Conservation (phyloP, 148 eudicot species). For the Rhododendron ferrugineum region DNA sequence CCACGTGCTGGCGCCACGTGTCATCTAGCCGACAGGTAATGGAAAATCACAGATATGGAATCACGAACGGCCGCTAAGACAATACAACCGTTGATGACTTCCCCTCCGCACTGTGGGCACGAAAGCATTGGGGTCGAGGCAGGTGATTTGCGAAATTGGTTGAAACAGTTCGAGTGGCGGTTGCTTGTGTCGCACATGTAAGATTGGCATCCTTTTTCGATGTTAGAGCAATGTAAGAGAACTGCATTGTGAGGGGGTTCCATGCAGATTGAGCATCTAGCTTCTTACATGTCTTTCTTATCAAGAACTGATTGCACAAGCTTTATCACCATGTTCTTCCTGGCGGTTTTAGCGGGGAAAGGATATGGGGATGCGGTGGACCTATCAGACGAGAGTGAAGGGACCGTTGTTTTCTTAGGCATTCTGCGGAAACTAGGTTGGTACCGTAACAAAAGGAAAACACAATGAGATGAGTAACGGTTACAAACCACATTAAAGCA, state of each 20-base stretch:
- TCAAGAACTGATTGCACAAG: background rate
- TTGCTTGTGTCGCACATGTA: no score
- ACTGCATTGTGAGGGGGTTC: slow-evolving; percentile 24
- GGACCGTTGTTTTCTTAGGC: background rate
- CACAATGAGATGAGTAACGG: background rate
- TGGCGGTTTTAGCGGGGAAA: background rate
- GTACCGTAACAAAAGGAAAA: background rate
- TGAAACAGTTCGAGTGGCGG: no score
- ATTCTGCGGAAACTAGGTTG: background rate
- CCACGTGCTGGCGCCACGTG: no score
- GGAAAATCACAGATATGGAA: no score
- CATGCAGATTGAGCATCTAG: slow-evolving; percentile 23
- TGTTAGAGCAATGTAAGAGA: slow-evolving; percentile 20
- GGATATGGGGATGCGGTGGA: background rate
- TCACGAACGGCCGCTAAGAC: no score
- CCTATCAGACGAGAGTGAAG: background rate
- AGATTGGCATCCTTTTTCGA: slow-evolving; percentile 25
- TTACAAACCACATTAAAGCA: background rate
- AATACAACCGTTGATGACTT: no score
- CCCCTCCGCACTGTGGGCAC: no score
- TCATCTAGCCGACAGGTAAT: no score
- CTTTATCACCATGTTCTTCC: background rate
- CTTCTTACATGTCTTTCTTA: background rate
- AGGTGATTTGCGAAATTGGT: no score
- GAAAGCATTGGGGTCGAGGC: no score